Base-by-base conservation (phyloP, 2,329 filamentous ascomycete species). In the Arthrinium puccinioides region DNA sequence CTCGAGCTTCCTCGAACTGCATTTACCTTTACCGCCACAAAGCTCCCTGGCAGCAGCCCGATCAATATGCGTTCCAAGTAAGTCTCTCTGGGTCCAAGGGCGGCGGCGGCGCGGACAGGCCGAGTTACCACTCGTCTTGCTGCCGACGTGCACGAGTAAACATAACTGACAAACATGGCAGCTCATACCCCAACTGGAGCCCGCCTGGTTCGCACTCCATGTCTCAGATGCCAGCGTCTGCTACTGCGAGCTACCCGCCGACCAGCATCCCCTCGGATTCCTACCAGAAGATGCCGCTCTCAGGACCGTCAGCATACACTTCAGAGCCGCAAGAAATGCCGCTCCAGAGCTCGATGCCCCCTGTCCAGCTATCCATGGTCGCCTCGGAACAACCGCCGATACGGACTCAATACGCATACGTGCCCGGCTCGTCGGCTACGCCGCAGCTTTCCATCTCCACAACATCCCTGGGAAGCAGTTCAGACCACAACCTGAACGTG, bases 61-160 rank as follows among this genome's bases (percentile, higher is more conserved):
- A 64, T 77, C 54, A 64, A 64, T 27, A 72, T 79, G 63, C 63
- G 74, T 53, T 76, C 74, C 16, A 77, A 74, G 74, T 79, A 65
- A 62, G 72, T 69, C 5, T 36, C 29, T 24, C n/a, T 28, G 4
- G 4, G 25, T 10, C 8, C 25, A 8, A 11, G 6, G 6, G 13
- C 25, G 6, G 4, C 25, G 10, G 4, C 25, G 9, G 25, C 25
- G 13, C 25, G 25, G n/a, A n/a, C n/a, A n/a, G n/a, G n/a, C n/a
- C n/a, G n/a, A n/a, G n/a, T n/a, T n/a, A n/a, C n/a, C n/a, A n/a
- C n/a, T n/a, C n/a, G n/a, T n/a, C n/a, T n/a, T n/a, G n/a, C n/a
- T n/a, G n/a, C n/a, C n/a, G n/a, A n/a, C n/a, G n/a, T n/a, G n/a
- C n/a, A n/a, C n/a, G n/a, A n/a, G n/a, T n/a, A n/a, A n/a, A n/a